Evolutionary conservation across 2,329 filamentous ascomycete species (phyloP).

Genomic region (Ophiosphaerella herpotricha): DNA sequence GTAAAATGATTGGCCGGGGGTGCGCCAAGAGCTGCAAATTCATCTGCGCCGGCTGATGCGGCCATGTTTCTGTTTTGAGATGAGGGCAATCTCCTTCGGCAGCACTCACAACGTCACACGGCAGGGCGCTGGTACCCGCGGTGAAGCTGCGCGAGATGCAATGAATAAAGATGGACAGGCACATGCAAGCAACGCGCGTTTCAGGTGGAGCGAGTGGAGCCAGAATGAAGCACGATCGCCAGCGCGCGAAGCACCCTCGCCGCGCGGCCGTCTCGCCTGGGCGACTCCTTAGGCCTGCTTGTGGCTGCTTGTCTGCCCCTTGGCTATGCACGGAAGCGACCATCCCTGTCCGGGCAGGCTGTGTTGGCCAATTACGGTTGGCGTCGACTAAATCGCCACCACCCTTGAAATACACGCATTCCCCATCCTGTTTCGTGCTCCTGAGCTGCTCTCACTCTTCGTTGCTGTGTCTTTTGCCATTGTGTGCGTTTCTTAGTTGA

Average conservation of each 20-base stretch:
- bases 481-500: constrained; percentile 17
- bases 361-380: background rate
- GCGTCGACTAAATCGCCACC: background rate
- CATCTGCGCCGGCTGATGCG: background rate
- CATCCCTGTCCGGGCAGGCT: constrained; percentile 8
- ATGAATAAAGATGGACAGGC: too few species aligned
- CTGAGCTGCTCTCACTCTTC: constrained; percentile 1
- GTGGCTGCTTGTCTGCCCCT: constrained; percentile 14
- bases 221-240: background rate
- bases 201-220: constrained; percentile 6
- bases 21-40: background rate
- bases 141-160: too few species aligned
- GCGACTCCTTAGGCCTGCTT: constrained; percentile 14
- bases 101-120: too few species aligned
- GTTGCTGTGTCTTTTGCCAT: constrained; percentile 4
- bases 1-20: background rate
- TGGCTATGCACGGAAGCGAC: constrained; percentile 14
- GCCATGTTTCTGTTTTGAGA: constrained; percentile 4
- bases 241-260: constrained; percentile 16
- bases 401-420: background rate
- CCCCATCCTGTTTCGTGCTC: constrained; percentile 6
- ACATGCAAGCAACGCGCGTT: constrained; percentile 11
- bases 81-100: background rate
- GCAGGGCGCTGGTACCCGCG: too few species aligned
- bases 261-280: constrained; percentile 7